Base-by-base conservation (phyloP, 768 basidiomycete genomes). In the Aureoboletus auriporus region DNA sequence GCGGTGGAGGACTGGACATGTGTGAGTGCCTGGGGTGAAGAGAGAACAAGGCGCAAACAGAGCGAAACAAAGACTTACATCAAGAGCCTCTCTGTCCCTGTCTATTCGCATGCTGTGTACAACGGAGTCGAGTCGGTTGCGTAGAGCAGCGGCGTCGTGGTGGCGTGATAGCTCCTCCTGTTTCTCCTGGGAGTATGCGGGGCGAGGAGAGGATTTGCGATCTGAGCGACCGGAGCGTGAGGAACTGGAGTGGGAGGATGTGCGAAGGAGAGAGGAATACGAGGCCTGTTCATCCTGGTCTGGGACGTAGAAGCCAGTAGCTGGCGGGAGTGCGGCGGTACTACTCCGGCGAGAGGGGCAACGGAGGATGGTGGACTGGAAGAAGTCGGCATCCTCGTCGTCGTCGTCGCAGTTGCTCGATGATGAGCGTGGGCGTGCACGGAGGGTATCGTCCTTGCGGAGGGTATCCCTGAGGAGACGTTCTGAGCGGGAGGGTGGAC, bases 391-490 rank as follows among this genome's bases (percentile, higher is more conserved):
- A 40, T 58, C 60, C 34, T 61, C 71, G 8, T 57, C 55, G 27
- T 54, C 57, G 27, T 54, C 57, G 1, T 61, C 58, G 47, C 53
- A 52, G 51, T 50, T 54, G 45, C 59, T 64, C 29, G 54, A 52
- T 29, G 46, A 38, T 28, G 70, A 56, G 61, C 59, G 49, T 17
- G 71, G 50, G 50, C 61, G 50, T 39, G 54, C 67, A 62, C 50
- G 71, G 62, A 57, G 76, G 65, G 60, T 69, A 59, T 54, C 70
- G 64, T 68, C 77, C 55, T 72, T 81, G 40, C 76, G 70, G 45
- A 83, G 73, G 9, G 82, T 74, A 52, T 82, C 75, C 43, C 81
- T 70, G 42, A 83, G 70, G 39, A 83, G 73, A 9, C 73, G 71
- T 56, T 82, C 77, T 5, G 78, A 80, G 47, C 78, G 71, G 31